Conservation (phyloP, 164 flowering plant species). For the Magnolia changhungtana region DNA sequence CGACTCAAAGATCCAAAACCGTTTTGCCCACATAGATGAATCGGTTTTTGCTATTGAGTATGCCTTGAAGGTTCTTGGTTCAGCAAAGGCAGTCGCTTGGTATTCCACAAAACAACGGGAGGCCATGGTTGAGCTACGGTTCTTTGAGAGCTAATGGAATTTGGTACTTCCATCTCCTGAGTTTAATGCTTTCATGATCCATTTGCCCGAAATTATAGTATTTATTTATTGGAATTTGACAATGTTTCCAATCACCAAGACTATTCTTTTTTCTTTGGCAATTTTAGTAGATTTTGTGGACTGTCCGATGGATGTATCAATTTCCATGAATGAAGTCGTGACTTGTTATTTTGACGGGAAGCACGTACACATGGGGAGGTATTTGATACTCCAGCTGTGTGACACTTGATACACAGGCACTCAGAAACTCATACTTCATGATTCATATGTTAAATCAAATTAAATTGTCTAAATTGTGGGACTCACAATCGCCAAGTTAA, state of each 20-base stretch:
- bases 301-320: neutral
- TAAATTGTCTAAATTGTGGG: no score
- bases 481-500: no score
- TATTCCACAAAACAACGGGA: conserved; percentile 72
- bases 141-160: conserved; percentile 41
- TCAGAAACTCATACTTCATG: no score
- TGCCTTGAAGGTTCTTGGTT: conserved; percentile 87
- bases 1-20: conserved; percentile 32
- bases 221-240: neutral
- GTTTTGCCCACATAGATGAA: conserved; percentile 33
- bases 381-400: no score
- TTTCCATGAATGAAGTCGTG: no score
- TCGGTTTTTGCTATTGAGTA: conserved; percentile 75
- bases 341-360: no score
- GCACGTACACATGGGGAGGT: neutral
- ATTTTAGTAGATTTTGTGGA: neutral
- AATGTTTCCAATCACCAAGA: no score
- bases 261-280: neutral
- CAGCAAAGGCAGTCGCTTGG: conserved; percentile 97
- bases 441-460: no score
- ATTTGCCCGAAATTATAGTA: neutral
- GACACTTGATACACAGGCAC: no score
- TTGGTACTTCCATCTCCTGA: neutral
- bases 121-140: conserved; percentile 86
- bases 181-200: no score